Evolutionary conservation across 1,139 yeast species (phyloP), one percentile per base, ranked within the genome.

Genomic region (Diutina siamensis): DNA sequence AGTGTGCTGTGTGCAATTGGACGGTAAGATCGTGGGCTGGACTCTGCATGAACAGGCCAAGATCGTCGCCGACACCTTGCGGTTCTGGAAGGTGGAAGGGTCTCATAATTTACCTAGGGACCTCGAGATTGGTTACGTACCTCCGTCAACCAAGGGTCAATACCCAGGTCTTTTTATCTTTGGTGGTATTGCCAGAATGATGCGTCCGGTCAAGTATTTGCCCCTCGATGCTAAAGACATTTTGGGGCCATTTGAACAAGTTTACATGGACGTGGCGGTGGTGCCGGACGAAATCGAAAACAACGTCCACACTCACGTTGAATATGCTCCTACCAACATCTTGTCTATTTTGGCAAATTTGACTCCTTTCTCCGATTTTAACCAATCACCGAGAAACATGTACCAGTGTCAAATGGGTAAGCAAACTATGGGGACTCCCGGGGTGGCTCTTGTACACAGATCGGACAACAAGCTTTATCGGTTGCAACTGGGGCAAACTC

Each of bases 381-480:
- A 92, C 65, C 99, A 92, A 71, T 88, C 97, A 33, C 99, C 99
- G 58, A 84, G 99, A 80, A 92, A 92, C 64, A 92, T 94, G 98
- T 92, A 92, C 64, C 99, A 92, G 70, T 92, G 99, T 71, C 98
- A 94, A 75, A 92, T 92, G 99, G 98, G 97, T 78, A 92, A 92
- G 69, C 99, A 92, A 72, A 92, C 99, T 21, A 92, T 92, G 98
- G 99, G 99, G 67, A 92, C 98, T 4, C 98, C 98, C 8, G 97
- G 97, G 68, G 95, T 92, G 48, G 97, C 95, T 0, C 71, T 92
- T 48, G 78, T 72, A 44, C 95, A 89, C 63, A 78, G 99, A 65
- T 84, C 96, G 1, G 99, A 92, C 63, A 94, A 94, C 68, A 94
- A 89, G 63, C 69, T 92, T 50, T 92, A 92, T 66, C 80, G 94